Percentiles rank a stretch among this genome's conserved stretches.
phyloP scores from a whole-genome alignment of 2,329 filamentous ascomycete genomes.

The Pseudocercospora crystallina region DNA sequence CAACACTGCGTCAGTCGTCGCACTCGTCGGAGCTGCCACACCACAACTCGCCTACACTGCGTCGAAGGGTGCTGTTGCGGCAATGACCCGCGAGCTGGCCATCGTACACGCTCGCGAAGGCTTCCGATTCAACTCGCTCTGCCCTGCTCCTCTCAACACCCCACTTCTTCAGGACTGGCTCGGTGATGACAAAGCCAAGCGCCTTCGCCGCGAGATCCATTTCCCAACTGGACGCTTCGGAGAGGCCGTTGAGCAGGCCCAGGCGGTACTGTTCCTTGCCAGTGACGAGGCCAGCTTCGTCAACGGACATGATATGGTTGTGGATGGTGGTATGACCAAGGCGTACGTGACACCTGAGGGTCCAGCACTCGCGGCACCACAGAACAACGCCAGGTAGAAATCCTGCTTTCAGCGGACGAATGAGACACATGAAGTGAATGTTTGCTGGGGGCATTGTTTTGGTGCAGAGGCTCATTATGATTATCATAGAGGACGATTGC shows the following conservation, averaged over 20 bases:
- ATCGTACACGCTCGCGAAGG: constrained; percentile 90
- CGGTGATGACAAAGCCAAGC: constrained; percentile 80
- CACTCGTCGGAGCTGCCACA: constrained; percentile 80
- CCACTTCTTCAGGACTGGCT: constrained; percentile 91
- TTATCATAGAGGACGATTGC: no score
- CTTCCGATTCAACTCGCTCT: constrained; percentile 86
- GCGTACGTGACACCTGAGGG: constrained; percentile 72
- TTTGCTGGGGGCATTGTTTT: no score
- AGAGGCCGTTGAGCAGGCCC: constrained; percentile 90
- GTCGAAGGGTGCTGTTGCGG: constrained; percentile 83
- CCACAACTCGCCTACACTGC: constrained; percentile 92
- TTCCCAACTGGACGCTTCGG: constrained; percentile 87
- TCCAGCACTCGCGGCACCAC: constrained; percentile 53
- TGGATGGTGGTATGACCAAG: constrained; percentile 94
- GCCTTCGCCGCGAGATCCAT: constrained; percentile 79
- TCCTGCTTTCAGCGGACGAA: neutral
- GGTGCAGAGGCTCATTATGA: no score
- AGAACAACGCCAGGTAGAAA: constrained; percentile 33
- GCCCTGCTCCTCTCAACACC: constrained; percentile 89
- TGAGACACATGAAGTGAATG: neutral
- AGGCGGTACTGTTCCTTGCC: constrained; percentile 82
- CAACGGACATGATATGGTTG: constrained; percentile 87
- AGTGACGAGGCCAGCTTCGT: constrained; percentile 88
- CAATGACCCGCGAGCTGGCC: constrained; percentile 84
- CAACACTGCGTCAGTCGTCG: constrained; percentile 89